Conservation (phyloP, 768 basidiomycete genomes). For the Kwoniella shandongensis region DNA sequence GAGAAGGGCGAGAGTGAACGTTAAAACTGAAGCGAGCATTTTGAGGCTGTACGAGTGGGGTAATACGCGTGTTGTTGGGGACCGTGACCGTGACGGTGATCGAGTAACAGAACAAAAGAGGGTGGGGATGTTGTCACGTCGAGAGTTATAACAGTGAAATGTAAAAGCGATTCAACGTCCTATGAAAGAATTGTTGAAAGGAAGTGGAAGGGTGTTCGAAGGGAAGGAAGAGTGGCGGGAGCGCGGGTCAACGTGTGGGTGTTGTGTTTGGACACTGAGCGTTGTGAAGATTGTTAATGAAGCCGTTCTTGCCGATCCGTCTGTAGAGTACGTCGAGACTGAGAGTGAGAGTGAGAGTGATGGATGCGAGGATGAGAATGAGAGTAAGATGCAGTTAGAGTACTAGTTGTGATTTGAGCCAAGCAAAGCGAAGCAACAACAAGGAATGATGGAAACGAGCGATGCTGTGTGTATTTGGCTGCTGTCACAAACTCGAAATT, state of each 20-base stretch:
- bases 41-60: background rate
- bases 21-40: conserved; percentile 9
- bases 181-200: conserved; percentile 1
- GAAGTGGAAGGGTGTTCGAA: background rate
- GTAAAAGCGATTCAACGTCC: too few species aligned
- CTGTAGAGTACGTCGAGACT: background rate
- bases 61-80: background rate
- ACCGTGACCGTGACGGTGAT: background rate
- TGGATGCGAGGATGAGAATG: too few species aligned
- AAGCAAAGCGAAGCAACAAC: background rate
- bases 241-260: too few species aligned
- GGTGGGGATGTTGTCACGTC: background rate
- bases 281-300: too few species aligned
- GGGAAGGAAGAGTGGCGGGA: background rate
- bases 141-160: too few species aligned
- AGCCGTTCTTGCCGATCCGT: too few species aligned
- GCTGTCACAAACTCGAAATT: too few species aligned
- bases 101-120: background rate
- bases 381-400: too few species aligned
- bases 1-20: conserved; percentile 15
- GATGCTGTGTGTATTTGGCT: background rate
- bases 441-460: background rate
- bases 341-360: background rate
- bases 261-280: too few species aligned
- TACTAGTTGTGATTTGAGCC: background rate